phyloP scores from a whole-genome alignment of 495 filamentous ascomycete species.

The Haplographium delicatum region DNA sequence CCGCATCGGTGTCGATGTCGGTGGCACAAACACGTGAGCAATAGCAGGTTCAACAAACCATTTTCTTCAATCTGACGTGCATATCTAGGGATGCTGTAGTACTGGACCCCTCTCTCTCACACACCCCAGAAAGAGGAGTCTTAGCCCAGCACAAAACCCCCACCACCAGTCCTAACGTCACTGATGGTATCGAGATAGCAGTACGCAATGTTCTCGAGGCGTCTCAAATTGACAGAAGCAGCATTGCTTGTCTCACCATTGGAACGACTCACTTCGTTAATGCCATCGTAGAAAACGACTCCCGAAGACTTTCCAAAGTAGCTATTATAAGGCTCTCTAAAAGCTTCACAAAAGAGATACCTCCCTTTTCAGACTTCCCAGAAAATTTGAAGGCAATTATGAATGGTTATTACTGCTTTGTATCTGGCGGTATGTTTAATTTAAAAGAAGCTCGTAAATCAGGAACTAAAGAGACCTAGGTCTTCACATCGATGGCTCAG shows the following conservation, averaged over 20 bases:
- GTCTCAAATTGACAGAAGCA: constrained; percentile 25
- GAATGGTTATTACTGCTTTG: constrained; percentile 29
- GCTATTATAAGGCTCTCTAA: no score
- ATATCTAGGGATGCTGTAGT: constrained; percentile 10
- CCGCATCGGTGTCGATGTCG: constrained; percentile 14
- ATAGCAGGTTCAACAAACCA: not conserved
- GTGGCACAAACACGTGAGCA: constrained; percentile 16
- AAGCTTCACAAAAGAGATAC: no score
- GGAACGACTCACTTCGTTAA: constrained; percentile 63
- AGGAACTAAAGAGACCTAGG: no score
- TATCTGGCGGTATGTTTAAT: no score
- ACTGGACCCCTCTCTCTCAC: constrained; percentile 1
- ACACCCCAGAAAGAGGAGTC: constrained; percentile 17
- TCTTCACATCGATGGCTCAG: constrained; percentile 44
- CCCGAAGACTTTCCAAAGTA: no score
- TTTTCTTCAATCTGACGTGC: not conserved
- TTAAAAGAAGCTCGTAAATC: no score
- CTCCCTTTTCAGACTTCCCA: no score
- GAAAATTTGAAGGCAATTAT: no score
- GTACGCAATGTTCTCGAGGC: constrained; percentile 30
- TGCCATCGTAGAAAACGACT: constrained; percentile 54
- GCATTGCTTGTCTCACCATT: constrained; percentile 34
- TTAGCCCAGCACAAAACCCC: constrained; percentile 20
- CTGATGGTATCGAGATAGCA: constrained; percentile 35
- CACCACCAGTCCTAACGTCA: constrained; percentile 36